Percentiles rank a stretch among this genome's conserved stretches.
phyloP scores from a whole-genome alignment of 2,329 filamentous ascomycete species.

The Cercospora zeina region DNA sequence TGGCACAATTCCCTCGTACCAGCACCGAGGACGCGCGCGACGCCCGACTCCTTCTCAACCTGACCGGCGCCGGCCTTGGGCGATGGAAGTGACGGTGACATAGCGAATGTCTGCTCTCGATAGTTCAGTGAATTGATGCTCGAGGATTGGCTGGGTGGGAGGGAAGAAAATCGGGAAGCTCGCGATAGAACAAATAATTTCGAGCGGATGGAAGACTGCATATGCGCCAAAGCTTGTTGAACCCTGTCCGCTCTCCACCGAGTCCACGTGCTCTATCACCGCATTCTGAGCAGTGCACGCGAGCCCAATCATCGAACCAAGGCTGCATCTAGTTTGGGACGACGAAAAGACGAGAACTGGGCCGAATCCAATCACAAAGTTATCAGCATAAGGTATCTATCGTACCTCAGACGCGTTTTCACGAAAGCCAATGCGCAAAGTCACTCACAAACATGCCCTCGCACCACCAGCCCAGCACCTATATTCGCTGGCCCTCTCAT shows the following conservation, averaged over 20 bases:
- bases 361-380: background rate
- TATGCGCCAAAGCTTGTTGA: background rate
- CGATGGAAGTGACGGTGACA: slow-evolving; percentile 35
- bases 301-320: background rate
- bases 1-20: slow-evolving; percentile 56
- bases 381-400: background rate
- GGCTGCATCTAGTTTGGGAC: background rate
- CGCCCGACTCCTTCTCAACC: slow-evolving; percentile 81
- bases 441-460: background rate
- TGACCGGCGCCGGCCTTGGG: slow-evolving; percentile 38
- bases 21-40: slow-evolving; percentile 85
- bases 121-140: background rate
- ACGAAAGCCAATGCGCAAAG: background rate
- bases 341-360: background rate
- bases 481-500: background rate
- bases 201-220: background rate
- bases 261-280: background rate
- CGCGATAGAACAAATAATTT: background rate
- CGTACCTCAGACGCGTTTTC: background rate
- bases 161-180: background rate
- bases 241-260: background rate
- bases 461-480: background rate
- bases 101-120: slow-evolving; percentile 16
- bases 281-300: background rate
- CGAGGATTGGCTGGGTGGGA: background rate